Evolutionary conservation across 2,329 filamentous ascomycete species (phyloP), one percentile per base, ranked within the genome.

Genomic region (Trichoderma koningiopsis): DNA sequence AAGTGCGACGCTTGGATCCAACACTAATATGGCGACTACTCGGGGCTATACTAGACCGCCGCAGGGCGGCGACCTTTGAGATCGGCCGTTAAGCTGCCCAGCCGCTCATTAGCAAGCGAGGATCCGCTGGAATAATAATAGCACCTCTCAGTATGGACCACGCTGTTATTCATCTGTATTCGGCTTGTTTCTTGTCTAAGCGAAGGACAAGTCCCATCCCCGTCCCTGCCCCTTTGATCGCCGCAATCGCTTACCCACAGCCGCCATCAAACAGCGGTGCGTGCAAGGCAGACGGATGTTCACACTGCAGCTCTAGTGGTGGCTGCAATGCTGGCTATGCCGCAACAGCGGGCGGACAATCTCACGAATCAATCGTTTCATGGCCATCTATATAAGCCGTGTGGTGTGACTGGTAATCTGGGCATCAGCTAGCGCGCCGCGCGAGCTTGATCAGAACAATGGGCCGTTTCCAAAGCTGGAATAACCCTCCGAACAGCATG

Each of bases 401-500:
- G 19, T 35, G 47, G 33, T 60, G 65, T 68, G 65, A 57, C 57
- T 61, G 47, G 33, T 35, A 68, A 68, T 55, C 43, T 55, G 47
- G 47, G 47, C 10, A 52, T 67, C 35, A 11, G 22, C 55, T 58
- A 63, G 67, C 27, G 53, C 53, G 43, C 37, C 53, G 43, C 53
- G 31, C 40, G 22, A 65, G 62, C 37, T 47, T 57, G 62, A 56
- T 43, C 53, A 37, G 62, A 47, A 43, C 37, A 52, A 57, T 47
- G 27, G 58, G 43, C 58, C 27, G 43, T 59, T 65, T 65, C 68
- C 68, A 29, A 53, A 57, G 43, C 58, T 43, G 68, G 68, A 52
- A 69, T 47, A 56, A 24, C 59, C 62, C 68, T 27, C 68, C 68
- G 61, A 55, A 27, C n/a, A 43, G 47, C 10, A 29, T 22, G 8